phyloP scores from a whole-genome alignment of 164 flowering plant genomes.

The Hamamelis virginiana region DNA sequence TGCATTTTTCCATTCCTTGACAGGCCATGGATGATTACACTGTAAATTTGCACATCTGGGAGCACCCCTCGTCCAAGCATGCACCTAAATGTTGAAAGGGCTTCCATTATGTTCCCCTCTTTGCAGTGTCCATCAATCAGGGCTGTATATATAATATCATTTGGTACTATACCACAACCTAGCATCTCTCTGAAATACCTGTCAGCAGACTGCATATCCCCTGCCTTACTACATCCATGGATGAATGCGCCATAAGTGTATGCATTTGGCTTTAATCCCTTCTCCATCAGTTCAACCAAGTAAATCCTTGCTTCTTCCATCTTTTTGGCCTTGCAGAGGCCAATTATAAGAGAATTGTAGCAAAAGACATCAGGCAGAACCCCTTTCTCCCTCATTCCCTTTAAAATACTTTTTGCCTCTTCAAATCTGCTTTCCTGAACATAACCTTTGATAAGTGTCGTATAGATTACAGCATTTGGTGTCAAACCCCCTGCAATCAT shows the following conservation, averaged over 20 bases:
- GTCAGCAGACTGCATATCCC: slow-evolving; percentile 52
- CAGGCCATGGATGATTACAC: slow-evolving; percentile 56
- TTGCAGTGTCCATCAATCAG: slow-evolving; percentile 65
- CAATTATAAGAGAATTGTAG: slow-evolving; percentile 58
- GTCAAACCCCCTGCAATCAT: slow-evolving; percentile 15
- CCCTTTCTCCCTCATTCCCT: slow-evolving; percentile 53
- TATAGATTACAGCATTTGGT: slow-evolving; percentile 10
- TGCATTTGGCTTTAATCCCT: slow-evolving; percentile 53
- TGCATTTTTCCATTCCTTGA: slow-evolving; percentile 55
- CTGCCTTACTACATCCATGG: slow-evolving; percentile 49
- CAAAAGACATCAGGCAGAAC: slow-evolving; percentile 64
- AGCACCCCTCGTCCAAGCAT: slow-evolving; percentile 49
- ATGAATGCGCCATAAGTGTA: slow-evolving; percentile 71
- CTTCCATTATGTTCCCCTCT: slow-evolving; percentile 41
- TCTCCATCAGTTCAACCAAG: slow-evolving; percentile 48
- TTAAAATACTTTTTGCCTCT: slow-evolving; percentile 43
- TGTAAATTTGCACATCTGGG: slow-evolving; percentile 49
- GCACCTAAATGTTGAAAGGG: slow-evolving; percentile 40
- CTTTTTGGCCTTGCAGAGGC: slow-evolving; percentile 56
- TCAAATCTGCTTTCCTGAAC: slow-evolving; percentile 42
- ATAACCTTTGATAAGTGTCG: slow-evolving; percentile 50
- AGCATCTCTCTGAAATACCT: slow-evolving; percentile 59
- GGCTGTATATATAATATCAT: slow-evolving; percentile 39
- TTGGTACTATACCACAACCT: slow-evolving; percentile 49
- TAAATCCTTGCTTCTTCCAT: slow-evolving; percentile 57